Conservation (phyloP, 2,329 filamentous ascomycete genomes). For the Botrytis squamosa region DNA sequence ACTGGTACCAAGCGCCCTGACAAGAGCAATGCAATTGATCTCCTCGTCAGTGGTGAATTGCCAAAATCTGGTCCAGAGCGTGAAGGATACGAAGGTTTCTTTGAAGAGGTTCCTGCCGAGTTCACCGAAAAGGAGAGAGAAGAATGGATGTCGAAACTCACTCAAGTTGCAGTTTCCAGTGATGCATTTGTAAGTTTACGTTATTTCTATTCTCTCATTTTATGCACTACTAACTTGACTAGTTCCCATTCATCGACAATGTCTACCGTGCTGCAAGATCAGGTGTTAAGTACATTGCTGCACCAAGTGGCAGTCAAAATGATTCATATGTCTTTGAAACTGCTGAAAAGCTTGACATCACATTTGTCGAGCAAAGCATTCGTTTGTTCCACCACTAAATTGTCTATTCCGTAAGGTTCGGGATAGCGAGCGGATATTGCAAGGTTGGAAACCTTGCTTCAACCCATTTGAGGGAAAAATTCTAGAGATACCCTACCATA, state of each 20-base stretch:
- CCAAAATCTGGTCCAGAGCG: slow-evolving; percentile 81
- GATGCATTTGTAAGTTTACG: slow-evolving; percentile 81
- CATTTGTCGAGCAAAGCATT: slow-evolving; percentile 92
- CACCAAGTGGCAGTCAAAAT: slow-evolving; percentile 87
- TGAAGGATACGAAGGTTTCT: slow-evolving; percentile 82
- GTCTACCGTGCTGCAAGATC: slow-evolving; percentile 87
- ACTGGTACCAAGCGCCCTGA: slow-evolving; percentile 94
- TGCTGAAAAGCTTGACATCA: slow-evolving; percentile 86
- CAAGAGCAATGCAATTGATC: slow-evolving; percentile 97
- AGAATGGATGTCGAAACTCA: slow-evolving; percentile 80
- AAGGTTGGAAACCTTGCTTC: slow-evolving; percentile 24
- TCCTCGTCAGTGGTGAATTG: slow-evolving; percentile 87
- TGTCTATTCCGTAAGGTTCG: slow-evolving; percentile 2
- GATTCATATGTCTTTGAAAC: slow-evolving; percentile 80
- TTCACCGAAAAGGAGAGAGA: slow-evolving; percentile 84
- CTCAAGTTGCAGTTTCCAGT: slow-evolving; percentile 80
- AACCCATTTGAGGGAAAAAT: slow-evolving; percentile 11
- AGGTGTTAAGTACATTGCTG: slow-evolving; percentile 93
- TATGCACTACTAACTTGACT: slow-evolving; percentile 18
- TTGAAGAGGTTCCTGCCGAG: slow-evolving; percentile 79
- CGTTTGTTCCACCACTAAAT: slow-evolving; percentile 90
- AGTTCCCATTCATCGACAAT: slow-evolving; percentile 99
- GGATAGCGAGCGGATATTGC: slow-evolving; percentile 22
- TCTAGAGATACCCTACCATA: slow-evolving; percentile 25
- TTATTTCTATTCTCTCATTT: neutral